Evolutionary conservation across 371 early-diverging fungal species (phyloP), one percentile per base, ranked within the genome.

Genomic region (Funneliformis caledonium): DNA sequence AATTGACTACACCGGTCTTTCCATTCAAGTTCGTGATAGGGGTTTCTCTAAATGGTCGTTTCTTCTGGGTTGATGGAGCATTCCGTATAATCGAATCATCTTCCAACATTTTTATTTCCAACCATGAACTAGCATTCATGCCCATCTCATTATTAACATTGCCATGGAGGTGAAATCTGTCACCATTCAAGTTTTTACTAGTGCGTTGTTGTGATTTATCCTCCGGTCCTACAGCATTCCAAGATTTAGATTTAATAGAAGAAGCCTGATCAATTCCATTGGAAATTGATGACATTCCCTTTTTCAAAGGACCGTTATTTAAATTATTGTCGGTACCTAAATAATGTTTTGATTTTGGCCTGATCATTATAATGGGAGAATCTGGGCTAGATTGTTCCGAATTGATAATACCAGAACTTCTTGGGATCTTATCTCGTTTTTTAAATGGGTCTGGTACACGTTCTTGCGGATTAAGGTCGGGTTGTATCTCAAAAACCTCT

Each of bases 381-480:
- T 33, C 19, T 68, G 68, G 11, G 4, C 19, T 45, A 22, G 22
- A 19, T 43, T 70, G 12, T 70, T 70, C 70, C 9, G 16, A 67
- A 37, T 37, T 37, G 2, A 22, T 26, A 37, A 26, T 74, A 33
- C 67, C 77, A 50, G 79, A 78, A 69, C 52, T 69, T 52, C 79
- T 68, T 31, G 79, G 79, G 19, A 78, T 78, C 52, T 78, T 78
- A 12, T 78, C 79, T 16, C 79, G 69, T 33, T 78, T 78, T 56
- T 47, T 65, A n/a, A 78, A 78, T 4, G 79, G 79, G 11, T 78
- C 79, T 11, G 79, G 79, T 26, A 78, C 9, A 42, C 37, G 16
- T 52, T 78, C 78, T 65, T 45, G 19, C 19, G 79, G 7, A 11
- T 31, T 22, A 10, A 42, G 10, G 16, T 69, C 68, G 5, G 52